Evolutionary conservation across 192 early-diverging fungal species (phyloP).

Genomic region (Funneliformis mosseae): DNA sequence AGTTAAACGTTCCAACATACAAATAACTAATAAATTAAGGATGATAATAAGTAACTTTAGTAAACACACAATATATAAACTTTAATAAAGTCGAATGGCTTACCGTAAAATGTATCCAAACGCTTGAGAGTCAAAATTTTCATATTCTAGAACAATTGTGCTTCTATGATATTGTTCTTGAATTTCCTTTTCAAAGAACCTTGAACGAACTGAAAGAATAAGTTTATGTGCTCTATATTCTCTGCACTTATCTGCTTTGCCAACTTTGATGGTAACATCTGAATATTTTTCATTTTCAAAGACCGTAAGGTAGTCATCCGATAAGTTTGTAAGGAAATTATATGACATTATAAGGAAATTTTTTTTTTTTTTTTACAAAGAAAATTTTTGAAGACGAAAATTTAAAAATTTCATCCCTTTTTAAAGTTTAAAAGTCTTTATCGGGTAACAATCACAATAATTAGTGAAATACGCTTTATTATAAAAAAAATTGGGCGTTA

Average conservation of each 20-base stretch:
- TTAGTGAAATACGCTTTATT: too few relatives aligned
- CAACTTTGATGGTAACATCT: background rate
- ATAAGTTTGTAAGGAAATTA: background rate
- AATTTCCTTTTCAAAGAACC: background rate
- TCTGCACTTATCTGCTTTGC: background rate
- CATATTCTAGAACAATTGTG: background rate
- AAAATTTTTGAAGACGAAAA: too few relatives aligned
- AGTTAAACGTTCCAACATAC: background rate
- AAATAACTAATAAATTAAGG: background rate
- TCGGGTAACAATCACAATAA: too few relatives aligned
- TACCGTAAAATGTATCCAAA: background rate
- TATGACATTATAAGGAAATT: background rate
- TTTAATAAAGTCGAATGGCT: background rate
- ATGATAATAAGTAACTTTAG: background rate
- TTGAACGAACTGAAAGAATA: background rate
- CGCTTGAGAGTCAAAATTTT: background rate
- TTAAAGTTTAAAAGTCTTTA: too few relatives aligned
- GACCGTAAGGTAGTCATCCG: background rate
- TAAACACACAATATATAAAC: too few relatives aligned
- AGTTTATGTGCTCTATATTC: background rate
- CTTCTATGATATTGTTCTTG: background rate
- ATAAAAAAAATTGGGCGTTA: too few relatives aligned
- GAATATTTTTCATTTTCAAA: background rate
- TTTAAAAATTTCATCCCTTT: too few relatives aligned
- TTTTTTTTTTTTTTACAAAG: background rate